Evolutionary conservation across 2,329 filamentous ascomycete species (phyloP).

Genomic region (Knoxdaviesia proteae): DNA sequence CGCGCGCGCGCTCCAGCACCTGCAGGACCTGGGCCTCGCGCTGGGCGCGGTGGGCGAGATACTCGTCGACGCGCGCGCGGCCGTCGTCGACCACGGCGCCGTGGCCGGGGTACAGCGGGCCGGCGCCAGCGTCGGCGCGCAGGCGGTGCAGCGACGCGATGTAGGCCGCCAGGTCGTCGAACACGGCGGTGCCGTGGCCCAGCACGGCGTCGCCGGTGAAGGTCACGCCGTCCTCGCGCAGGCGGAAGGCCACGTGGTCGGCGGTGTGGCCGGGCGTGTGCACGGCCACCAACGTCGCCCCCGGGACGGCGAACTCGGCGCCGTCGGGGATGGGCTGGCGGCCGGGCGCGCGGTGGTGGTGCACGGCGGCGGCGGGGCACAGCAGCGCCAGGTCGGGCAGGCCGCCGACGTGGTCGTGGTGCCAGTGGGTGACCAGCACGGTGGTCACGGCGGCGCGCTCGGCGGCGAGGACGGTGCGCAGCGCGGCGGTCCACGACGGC

Average conservation of each 20-base stretch:
- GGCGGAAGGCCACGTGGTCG: conserved; percentile 62
- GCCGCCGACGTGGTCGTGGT: conserved; percentile 67
- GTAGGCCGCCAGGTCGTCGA: conserved; percentile 55
- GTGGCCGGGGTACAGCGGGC: conserved; percentile 71
- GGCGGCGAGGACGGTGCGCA: conserved; percentile 41
- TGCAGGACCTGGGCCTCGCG: conserved; percentile 60
- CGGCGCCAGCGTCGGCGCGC: conserved; percentile 35
- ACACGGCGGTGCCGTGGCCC: conserved; percentile 70
- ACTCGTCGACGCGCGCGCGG: conserved; percentile 52
- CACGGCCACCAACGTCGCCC: conserved; percentile 45
- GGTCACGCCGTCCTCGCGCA: conserved; percentile 62
- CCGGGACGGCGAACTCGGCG: conserved; percentile 32
- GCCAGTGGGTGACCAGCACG: conserved; percentile 78
- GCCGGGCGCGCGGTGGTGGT: conserved; percentile 40
- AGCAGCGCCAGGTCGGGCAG: conserved; percentile 44
- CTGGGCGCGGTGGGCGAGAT: conserved; percentile 60
- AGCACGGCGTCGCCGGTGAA: conserved; percentile 83
- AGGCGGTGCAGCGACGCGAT: conserved; percentile 49
- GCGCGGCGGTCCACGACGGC: conserved; percentile 46
- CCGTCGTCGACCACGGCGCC: conserved; percentile 61
- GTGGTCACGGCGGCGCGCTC: conserved; percentile 50
- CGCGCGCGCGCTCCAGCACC: conserved; percentile 23
- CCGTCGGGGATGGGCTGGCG: conserved; percentile 28
- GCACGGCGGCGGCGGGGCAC: conserved; percentile 41
- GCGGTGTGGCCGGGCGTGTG: conserved; percentile 47